Conservation (phyloP, 2,329 filamentous ascomycete species). For the Colletotrichum theobromicola region DNA sequence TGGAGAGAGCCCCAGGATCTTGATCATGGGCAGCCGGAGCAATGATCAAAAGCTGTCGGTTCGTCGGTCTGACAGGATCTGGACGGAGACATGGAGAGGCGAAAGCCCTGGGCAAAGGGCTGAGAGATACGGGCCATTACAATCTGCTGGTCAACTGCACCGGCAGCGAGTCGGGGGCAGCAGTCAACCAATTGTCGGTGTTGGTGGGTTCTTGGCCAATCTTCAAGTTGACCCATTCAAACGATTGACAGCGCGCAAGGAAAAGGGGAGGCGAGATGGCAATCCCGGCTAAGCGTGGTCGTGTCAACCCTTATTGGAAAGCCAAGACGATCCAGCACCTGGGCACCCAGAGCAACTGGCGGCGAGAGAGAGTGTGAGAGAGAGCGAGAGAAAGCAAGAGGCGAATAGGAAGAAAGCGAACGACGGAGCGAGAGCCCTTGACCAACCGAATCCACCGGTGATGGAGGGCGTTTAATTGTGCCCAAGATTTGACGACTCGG, state of each 20-base stretch:
- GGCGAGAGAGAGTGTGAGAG: not conserved
- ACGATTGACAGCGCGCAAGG: not conserved
- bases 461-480: slow-evolving; percentile 3
- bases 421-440: slow-evolving; percentile 1
- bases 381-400: not conserved
- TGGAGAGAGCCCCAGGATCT: not conserved
- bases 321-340: slow-evolving; percentile 7
- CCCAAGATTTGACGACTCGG: not conserved
- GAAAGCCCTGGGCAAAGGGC: not conserved
- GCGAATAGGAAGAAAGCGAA: not conserved
- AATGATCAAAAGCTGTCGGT: not conserved
- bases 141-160: not conserved
- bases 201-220: not conserved
- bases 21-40: not conserved
- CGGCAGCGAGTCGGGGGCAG: not conserved
- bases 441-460: slow-evolving; percentile 12
- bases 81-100: not conserved
- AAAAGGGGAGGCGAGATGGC: slow-evolving; percentile 18
- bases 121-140: not conserved
- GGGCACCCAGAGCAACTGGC: not conserved
- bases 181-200: not conserved
- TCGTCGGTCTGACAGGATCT: not conserved
- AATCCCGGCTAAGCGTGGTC: slow-evolving; percentile 13
- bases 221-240: not conserved
- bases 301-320: not conserved